A percentile compares a stretch with the other conserved stretches of the same genome.
phyloP scores from a whole-genome alignment of 31 red algal genomes.

The Endocladia muricata region DNA sequence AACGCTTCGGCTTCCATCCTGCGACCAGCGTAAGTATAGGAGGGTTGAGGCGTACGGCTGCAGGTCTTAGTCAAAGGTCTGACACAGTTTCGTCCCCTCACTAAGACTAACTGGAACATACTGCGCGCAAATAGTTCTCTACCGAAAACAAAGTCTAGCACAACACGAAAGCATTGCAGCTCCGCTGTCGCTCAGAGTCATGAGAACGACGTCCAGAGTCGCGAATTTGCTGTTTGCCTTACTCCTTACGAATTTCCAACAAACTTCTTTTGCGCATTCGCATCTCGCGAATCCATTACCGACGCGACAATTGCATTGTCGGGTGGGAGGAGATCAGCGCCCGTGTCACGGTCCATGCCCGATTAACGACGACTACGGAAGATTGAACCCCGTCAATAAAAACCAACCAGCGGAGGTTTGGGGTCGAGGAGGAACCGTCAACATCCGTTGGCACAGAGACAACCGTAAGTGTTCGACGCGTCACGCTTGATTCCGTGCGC shows the following conservation, averaged over 20 bases:
- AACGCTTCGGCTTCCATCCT: too few relatives aligned
- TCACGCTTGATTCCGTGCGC: background rate
- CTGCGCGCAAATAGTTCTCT: background rate
- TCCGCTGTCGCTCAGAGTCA: background rate
- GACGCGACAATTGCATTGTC: conserved; percentile 36
- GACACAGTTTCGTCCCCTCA: too few relatives aligned
- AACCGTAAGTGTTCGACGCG: conserved; percentile 41
- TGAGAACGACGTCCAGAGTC: background rate
- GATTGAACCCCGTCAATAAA: conserved; percentile 38
- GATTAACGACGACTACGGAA: conserved; percentile 35
- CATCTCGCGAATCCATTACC: conserved; percentile 47
- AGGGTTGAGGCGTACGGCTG: too few relatives aligned
- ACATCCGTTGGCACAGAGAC: conserved; percentile 51
- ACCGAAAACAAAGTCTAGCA: background rate
- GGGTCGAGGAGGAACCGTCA: conserved; percentile 37
- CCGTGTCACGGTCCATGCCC: conserved; percentile 57
- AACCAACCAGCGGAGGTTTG: conserved; percentile 47
- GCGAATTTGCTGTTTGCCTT: background rate
- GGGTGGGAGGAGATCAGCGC: conserved; percentile 32
- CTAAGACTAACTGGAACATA: too few relatives aligned
- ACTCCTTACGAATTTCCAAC: background rate
- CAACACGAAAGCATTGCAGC: background rate
- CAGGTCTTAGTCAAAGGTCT: too few relatives aligned
- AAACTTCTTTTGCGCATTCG: conserved; percentile 21
- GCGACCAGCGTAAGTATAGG: too few relatives aligned